Percentiles rank a stretch among this genome's conserved stretches.
These are phyloP conservation scores for Crucihimalaya himalaica DNA, from an alignment of 345 rosid species.

Conservation along the genomic window DNA sequence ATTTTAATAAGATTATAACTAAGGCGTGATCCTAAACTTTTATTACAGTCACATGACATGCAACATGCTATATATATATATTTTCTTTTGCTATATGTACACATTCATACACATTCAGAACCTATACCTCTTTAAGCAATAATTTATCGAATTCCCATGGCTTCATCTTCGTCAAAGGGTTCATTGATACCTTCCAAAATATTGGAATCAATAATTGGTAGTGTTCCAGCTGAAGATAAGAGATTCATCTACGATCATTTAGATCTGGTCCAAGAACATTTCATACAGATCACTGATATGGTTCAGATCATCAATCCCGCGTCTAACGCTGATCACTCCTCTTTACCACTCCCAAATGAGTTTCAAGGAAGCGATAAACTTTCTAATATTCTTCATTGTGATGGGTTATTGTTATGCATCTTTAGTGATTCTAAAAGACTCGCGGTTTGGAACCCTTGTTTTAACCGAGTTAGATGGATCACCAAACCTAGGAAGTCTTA, in stretches of 20 bases:
- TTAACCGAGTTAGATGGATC: background rate
- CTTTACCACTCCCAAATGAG: too few relatives aligned
- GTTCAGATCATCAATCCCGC: background rate
- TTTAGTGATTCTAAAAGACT: background rate
- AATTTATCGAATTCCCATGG: too few relatives aligned
- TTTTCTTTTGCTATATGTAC: too few relatives aligned
- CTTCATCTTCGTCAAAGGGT: too few relatives aligned
- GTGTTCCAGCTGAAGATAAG: background rate
- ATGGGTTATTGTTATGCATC: background rate
- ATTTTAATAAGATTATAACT: too few relatives aligned
- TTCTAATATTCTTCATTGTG: background rate
- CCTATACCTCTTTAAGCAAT: too few relatives aligned
- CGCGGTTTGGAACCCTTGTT: background rate
- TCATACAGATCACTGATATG: background rate
- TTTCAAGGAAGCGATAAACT: background rate
- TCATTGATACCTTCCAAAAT: too few relatives aligned
- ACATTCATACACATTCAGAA: too few relatives aligned
- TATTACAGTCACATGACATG: too few relatives aligned
- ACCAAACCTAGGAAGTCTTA: background rate
- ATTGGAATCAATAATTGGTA: background rate
- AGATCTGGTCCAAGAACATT: background rate
- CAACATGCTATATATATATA: too few relatives aligned
- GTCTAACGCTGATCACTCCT: too few relatives aligned
- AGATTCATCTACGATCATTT: background rate
- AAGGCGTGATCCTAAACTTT: too few relatives aligned